phyloP scores from a whole-genome alignment of 2,329 filamentous ascomycete species.

The Epichloe coenophiala region DNA sequence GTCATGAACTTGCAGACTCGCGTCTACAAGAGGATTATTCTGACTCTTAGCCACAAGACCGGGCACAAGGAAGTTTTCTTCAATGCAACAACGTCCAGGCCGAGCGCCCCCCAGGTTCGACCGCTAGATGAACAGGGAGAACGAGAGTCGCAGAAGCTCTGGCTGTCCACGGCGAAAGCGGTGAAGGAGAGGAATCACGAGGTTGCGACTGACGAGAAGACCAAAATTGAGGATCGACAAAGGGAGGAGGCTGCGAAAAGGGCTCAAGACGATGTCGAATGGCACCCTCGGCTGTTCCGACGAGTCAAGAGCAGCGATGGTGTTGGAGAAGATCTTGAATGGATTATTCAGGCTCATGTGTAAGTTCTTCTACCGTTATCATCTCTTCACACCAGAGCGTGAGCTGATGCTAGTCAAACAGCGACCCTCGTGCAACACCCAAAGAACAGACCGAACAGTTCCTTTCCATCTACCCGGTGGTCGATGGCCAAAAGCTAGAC shows the following conservation, averaged over 20 bases:
- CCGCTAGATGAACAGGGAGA: constrained; percentile 79
- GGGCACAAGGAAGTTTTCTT: constrained; percentile 84
- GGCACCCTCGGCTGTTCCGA: constrained; percentile 79
- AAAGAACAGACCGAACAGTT: constrained; percentile 69
- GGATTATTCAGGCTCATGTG: constrained; percentile 85
- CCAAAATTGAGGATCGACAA: constrained; percentile 87
- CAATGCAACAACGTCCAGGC: constrained; percentile 66
- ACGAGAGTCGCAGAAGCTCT: constrained; percentile 79
- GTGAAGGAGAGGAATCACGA: constrained; percentile 79
- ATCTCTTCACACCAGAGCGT: background rate
- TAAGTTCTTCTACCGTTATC: constrained; percentile 27
- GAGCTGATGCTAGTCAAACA: constrained; percentile 11
- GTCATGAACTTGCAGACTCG: constrained; percentile 11
- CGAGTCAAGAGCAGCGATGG: constrained; percentile 62
- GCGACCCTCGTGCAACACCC: constrained; percentile 36
- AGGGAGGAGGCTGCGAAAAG: constrained; percentile 75
- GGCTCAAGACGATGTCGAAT: constrained; percentile 66
- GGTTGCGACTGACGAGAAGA: constrained; percentile 85
- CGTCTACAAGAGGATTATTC: background rate
- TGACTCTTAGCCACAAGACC: constrained; percentile 42
- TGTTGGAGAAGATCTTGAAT: constrained; percentile 82
- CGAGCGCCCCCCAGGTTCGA: constrained; percentile 58
- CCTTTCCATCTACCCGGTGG: constrained; percentile 69
- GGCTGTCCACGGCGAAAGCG: constrained; percentile 68
- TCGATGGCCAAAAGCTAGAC: constrained; percentile 57